Base-by-base conservation (phyloP, 176 grass and related monocot species). In the Thinopyrum elongatum region DNA sequence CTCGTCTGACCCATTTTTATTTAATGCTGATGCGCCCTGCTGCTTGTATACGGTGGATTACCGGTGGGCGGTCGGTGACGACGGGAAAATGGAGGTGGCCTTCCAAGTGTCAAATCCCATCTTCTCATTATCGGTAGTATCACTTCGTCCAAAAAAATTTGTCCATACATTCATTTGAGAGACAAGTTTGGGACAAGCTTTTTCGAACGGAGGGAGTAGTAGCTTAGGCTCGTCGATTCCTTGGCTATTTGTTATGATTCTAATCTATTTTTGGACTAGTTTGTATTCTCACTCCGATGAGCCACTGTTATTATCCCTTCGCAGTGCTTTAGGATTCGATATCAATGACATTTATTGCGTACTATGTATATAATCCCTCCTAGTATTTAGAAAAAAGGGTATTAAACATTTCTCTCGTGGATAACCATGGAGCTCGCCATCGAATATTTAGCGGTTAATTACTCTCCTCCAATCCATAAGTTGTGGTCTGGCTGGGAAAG, bases 61-160 rank as follows among this genome's bases (percentile, higher is more conserved):
- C 42, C 5, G 80, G 64, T 80, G 82, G 19, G 33, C 76, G 68
- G 82, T 26, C 72, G 33, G 28, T 78, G 65, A 88, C 28, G 36
- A 68, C 16, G 42, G 51, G 28, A 17, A 60, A 60, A 30, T 14
- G 38, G 38, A 41, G 39, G 46, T 44, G 55, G 16, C n/a, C 80
- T 74, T 74, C 2, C 8, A 58, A 58, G 9, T 58, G 55, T 58
- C 55, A 58, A 58, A 22, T 58, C 55, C 21, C 21, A 57, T 19
- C 53, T 57, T 57, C 53, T 57, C 53, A 21, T 57, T 3, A 21
- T 57, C 6, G 22, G 19, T 57, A 7, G 7, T 57, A 3, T n/a
- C n/a, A n/a, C n/a, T n/a, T n/a, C n/a, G n/a, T n/a, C n/a, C n/a
- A n/a, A n/a, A n/a, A n/a, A n/a, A n/a, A n/a, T n/a, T n/a, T n/a